These are phyloP conservation scores for Dicorynia guianensis DNA, from an alignment of 306 rosid species.

Conservation along the genomic window DNA sequence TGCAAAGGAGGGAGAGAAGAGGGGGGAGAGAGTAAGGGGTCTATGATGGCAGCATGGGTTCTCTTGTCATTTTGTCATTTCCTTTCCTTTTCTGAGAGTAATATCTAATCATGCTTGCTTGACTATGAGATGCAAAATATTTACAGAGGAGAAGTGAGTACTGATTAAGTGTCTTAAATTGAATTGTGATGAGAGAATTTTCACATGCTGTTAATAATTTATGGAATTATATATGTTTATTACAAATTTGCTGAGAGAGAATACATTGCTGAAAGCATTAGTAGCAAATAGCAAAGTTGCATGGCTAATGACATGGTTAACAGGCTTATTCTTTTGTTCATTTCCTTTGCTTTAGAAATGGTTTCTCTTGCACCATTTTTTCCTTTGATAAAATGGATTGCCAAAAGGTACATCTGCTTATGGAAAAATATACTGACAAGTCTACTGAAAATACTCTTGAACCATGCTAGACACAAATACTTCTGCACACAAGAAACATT, in stretches of 20 bases:
- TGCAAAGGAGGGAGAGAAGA: neutral
- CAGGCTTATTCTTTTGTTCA: neutral
- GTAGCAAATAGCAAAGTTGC: neutral
- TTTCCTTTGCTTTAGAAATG: neutral
- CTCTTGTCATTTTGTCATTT: neutral
- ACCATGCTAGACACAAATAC: neutral
- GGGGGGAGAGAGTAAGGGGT: neutral
- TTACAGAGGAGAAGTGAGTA: neutral
- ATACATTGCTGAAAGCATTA: no score
- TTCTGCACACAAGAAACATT: no score
- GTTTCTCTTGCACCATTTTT: neutral
- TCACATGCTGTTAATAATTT: neutral
- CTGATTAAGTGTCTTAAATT: neutral
- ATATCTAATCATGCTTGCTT: neutral
- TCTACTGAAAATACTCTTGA: slow-evolving; percentile 18
- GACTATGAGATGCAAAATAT: slow-evolving; percentile 1
- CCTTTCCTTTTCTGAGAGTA: neutral
- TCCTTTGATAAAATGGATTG: neutral
- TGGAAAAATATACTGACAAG: slow-evolving; percentile 8
- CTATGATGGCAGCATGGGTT: slow-evolving; percentile 18
- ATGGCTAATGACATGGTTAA: slow-evolving; percentile 13
- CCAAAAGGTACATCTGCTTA: neutral
- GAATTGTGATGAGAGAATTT: neutral
- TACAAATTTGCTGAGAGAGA: no score
- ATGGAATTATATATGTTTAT: neutral